Percentiles rank a stretch among this genome's conserved stretches.
Evolutionary conservation across 2,329 filamentous ascomycete species (phyloP).

Genomic region (Byssochlamys sp.): DNA sequence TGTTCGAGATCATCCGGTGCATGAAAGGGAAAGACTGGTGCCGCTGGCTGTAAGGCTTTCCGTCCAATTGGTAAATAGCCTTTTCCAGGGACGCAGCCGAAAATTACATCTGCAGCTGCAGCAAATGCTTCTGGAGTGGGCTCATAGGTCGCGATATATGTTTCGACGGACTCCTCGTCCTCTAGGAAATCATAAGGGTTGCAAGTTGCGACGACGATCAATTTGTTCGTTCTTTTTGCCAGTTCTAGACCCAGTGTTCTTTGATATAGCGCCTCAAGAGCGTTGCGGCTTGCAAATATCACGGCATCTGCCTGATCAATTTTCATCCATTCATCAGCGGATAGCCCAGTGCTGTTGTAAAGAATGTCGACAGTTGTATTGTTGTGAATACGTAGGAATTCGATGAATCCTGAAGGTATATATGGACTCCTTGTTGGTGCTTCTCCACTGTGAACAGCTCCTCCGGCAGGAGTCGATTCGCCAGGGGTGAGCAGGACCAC

Average conservation of each 20-base stretch:
- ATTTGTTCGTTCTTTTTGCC: slow-evolving; percentile 16
- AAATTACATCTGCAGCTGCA: slow-evolving; percentile 31
- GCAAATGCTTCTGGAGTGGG: slow-evolving; percentile 35
- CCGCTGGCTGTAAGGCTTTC: slow-evolving; percentile 7
- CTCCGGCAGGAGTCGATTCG: slow-evolving; percentile 25
- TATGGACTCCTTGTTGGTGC: slow-evolving; percentile 23
- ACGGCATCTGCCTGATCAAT: slow-evolving; percentile 30
- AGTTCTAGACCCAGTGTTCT: slow-evolving; percentile 25
- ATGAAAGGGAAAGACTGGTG: slow-evolving; percentile 11
- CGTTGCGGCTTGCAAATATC: slow-evolving; percentile 33
- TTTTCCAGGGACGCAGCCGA: slow-evolving; percentile 19
- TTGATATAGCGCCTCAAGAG: slow-evolving; percentile 29
- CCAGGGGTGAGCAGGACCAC: slow-evolving; percentile 32
- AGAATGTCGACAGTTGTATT: slow-evolving; percentile 21
- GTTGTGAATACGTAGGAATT: slow-evolving; percentile 21
- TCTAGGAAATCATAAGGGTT: slow-evolving; percentile 38
- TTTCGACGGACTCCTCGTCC: slow-evolving; percentile 21
- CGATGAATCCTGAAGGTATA: slow-evolving; percentile 22
- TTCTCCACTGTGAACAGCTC: slow-evolving; percentile 28
- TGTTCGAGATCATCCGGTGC: slow-evolving; percentile 18
- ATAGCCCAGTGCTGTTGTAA: slow-evolving; percentile 23
- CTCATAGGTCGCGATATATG: slow-evolving; percentile 38
- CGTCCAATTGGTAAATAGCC: slow-evolving; percentile 29
- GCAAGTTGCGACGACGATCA: slow-evolving; percentile 34
- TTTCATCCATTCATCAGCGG: slow-evolving; percentile 19